These are phyloP conservation scores for Eragrostis curvula DNA, from an alignment of 176 grass and related monocot species.

Conservation along the genomic window DNA sequence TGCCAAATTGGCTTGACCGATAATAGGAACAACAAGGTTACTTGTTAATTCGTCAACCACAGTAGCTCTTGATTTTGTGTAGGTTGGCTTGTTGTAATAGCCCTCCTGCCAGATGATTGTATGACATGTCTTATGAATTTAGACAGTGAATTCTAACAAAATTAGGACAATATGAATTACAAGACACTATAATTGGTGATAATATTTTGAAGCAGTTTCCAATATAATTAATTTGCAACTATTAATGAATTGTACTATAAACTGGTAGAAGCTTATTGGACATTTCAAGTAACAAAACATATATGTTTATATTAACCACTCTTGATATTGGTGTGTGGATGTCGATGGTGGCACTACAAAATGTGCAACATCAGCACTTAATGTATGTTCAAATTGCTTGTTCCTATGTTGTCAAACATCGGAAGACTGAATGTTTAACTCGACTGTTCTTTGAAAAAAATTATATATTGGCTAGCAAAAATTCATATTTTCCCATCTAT, in stretches of 20 bases:
- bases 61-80: constrained; percentile 53
- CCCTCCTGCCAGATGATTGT: constrained; percentile 59
- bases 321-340: neutral
- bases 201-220: neutral
- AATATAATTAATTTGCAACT: neutral
- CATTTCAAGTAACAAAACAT: neutral
- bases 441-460: neutral
- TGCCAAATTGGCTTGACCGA: constrained; percentile 54
- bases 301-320: neutral
- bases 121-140: neutral
- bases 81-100: constrained; percentile 85
- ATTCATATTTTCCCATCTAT: too few relatives aligned
- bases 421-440: neutral
- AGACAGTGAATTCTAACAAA: neutral
- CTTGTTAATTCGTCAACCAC: constrained; percentile 51
- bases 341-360: neutral
- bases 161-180: neutral
- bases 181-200: neutral
- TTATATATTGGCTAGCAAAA: neutral
- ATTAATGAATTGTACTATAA: neutral
- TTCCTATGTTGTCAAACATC: neutral
- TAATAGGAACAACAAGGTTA: constrained; percentile 48
- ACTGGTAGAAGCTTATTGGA: too few relatives aligned
- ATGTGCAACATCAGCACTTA: neutral
- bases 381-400: neutral